phyloP scores from a whole-genome alignment of 1,284 basidiomycete species.

The Papiliotrema laurentii region DNA sequence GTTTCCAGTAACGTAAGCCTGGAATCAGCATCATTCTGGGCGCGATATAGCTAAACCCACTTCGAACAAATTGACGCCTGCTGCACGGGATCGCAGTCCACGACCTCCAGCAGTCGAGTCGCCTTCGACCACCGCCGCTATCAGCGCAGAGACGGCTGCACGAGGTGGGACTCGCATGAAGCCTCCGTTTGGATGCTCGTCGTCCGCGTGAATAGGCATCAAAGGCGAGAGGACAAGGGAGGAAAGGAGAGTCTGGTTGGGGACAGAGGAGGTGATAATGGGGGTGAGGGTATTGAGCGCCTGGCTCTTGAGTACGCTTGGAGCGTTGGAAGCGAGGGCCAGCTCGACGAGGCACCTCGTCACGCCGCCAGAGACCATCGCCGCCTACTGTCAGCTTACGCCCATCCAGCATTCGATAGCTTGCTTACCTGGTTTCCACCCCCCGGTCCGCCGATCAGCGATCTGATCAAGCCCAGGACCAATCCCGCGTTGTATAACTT shows the following conservation, averaged over 20 bases:
- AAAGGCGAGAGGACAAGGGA: constrained; percentile 48
- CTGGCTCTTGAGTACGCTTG: constrained; percentile 77
- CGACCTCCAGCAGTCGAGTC: constrained; percentile 37
- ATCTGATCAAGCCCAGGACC: constrained; percentile 67
- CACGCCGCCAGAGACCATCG: constrained; percentile 57
- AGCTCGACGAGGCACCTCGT: constrained; percentile 82
- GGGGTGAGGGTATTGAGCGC: constrained; percentile 74
- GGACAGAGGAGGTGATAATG: constrained; percentile 48
- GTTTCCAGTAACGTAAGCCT: constrained; percentile 46
- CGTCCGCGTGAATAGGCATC: constrained; percentile 46
- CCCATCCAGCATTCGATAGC: not conserved
- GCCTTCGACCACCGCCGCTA: constrained; percentile 39
- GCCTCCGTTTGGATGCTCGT: constrained; percentile 46
- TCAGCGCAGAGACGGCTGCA: constrained; percentile 48
- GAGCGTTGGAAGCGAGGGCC: constrained; percentile 85
- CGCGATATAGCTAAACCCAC: constrained; percentile 19
- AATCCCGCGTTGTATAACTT: constrained; percentile 74
- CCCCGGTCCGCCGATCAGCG: constrained; percentile 62
- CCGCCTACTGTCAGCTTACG: constrained; percentile 33
- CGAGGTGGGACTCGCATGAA: constrained; percentile 45
- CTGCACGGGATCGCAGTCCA: constrained; percentile 46
- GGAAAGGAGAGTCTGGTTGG: constrained; percentile 54
- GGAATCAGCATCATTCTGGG: constrained; percentile 4
- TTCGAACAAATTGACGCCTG: constrained; percentile 51
- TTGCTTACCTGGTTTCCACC: constrained; percentile 55